Evolutionary conservation across 1,139 yeast species (phyloP).

Genomic region (Waltiozyma sp.): DNA sequence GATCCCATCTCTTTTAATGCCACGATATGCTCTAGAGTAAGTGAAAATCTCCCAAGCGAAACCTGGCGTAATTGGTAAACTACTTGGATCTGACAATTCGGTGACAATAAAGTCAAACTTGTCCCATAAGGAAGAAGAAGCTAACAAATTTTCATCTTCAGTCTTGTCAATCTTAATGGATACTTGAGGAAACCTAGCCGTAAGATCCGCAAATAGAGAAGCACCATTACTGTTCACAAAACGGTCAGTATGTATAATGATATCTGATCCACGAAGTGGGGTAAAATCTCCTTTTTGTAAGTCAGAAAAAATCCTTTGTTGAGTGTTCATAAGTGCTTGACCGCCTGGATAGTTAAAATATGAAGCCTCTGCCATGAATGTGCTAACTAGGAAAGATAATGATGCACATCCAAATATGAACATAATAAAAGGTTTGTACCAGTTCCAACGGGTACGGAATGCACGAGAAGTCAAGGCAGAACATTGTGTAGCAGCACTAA

Average conservation of each 20-base stretch:
- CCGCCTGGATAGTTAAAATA: conserved; percentile 88
- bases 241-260: conserved; percentile 61
- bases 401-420: conserved; percentile 23
- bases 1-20: conserved; percentile 20
- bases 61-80: conserved; percentile 2
- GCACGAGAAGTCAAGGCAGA: conserved; percentile 31
- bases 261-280: not conserved
- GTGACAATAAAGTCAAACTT: conserved; percentile 52
- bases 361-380: conserved; percentile 50
- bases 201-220: conserved; percentile 56
- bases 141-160: too few species aligned
- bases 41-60: conserved; percentile 31
- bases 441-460: conserved; percentile 18
- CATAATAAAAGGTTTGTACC: conserved; percentile 23
- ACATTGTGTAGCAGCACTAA: conserved; percentile 51
- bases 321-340: conserved; percentile 46
- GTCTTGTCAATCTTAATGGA: conserved; percentile 21
- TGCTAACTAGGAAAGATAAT: conserved; percentile 32
- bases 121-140: conserved; percentile 35
- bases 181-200: conserved; percentile 6
- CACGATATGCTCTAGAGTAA: conserved; percentile 25
- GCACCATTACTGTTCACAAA: conserved; percentile 86
- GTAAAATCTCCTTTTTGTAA: not conserved
- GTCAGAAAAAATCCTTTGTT: conserved; percentile 27
- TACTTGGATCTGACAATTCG: conserved; percentile 17